Percentiles rank a stretch among this genome's conserved stretches.
Conservation (phyloP, 108 stramenopile species). For the Thalassiosira profunda region DNA sequence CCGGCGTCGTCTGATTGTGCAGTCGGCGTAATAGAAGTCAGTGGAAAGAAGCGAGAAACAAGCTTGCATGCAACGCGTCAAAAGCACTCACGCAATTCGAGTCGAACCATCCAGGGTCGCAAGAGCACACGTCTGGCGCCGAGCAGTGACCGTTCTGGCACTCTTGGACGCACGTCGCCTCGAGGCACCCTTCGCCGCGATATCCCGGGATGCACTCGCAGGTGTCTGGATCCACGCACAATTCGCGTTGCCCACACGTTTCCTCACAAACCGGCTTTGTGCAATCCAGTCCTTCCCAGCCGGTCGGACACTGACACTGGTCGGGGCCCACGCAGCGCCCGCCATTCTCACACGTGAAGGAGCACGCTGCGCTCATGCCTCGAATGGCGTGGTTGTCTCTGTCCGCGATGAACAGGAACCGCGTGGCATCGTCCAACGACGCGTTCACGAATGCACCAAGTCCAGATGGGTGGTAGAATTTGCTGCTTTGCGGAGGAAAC, state of each 20-base stretch:
- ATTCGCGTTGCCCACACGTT: constrained; percentile 41
- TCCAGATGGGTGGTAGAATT: constrained; percentile 66
- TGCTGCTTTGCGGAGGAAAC: constrained; percentile 61
- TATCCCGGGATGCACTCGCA: constrained; percentile 89
- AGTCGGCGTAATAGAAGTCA: no score
- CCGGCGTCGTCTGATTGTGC: constrained; percentile 65
- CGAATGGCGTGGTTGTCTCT: constrained; percentile 80
- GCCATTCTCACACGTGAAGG: constrained; percentile 83
- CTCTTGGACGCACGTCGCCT: constrained; percentile 70
- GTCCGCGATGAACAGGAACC: constrained; percentile 73
- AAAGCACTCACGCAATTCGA: constrained; percentile 61
- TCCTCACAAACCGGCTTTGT: constrained; percentile 62
- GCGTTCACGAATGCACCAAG: constrained; percentile 51
- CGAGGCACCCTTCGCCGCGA: constrained; percentile 57
- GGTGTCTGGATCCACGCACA: constrained; percentile 83
- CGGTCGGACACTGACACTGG: constrained; percentile 61
- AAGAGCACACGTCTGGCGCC: constrained; percentile 87
- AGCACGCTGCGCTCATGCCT: constrained; percentile 72
- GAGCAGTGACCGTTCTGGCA: constrained; percentile 79
- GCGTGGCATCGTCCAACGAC: constrained; percentile 32
- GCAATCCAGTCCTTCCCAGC: constrained; percentile 76
- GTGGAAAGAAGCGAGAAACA: no score
- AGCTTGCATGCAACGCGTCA: no score
- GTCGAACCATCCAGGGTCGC: constrained; percentile 86
- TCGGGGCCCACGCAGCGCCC: constrained; percentile 75